A percentile compares a stretch with the other conserved stretches of the same genome.
Evolutionary conservation across 495 filamentous ascomycete genomes (phyloP).

Genomic region (Podospora didyma): DNA sequence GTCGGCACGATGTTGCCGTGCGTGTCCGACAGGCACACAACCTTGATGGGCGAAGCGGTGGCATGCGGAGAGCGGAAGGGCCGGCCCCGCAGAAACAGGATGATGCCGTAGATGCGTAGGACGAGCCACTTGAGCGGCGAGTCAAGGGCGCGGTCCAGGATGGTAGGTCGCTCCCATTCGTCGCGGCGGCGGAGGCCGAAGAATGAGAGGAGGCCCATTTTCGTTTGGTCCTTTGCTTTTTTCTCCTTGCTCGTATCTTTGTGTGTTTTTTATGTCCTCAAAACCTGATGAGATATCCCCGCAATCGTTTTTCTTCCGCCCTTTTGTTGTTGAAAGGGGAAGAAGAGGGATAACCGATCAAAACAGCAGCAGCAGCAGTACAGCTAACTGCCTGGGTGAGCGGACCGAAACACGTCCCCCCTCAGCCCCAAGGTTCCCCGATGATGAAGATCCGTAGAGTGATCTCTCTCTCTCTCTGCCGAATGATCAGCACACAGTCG

Average conservation of each 20-base stretch:
- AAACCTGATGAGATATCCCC: too few relatives aligned
- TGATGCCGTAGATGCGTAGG: constrained; percentile 51
- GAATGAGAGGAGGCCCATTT: constrained; percentile 31
- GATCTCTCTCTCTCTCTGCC: too few relatives aligned
- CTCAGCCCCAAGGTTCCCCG: too few relatives aligned
- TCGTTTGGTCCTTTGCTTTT: constrained; percentile 9
- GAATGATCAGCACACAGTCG: too few relatives aligned
- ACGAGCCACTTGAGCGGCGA: constrained; percentile 49
- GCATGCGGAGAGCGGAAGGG: constrained; percentile 51
- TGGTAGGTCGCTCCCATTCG: constrained; percentile 48
- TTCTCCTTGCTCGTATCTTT: neutral
- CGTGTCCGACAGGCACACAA: constrained; percentile 91
- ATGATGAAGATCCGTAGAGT: too few relatives aligned
- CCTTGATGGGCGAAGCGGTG: constrained; percentile 53
- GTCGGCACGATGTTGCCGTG: constrained; percentile 55
- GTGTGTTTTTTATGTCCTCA: too few relatives aligned
- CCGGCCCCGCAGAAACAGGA: constrained; percentile 60
- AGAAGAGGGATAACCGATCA: neutral
- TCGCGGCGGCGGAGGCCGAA: constrained; percentile 35
- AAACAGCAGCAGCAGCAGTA: neutral
- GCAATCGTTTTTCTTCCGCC: too few relatives aligned
- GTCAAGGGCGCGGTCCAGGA: constrained; percentile 41
- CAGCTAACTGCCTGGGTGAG: neutral
- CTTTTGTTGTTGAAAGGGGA: too few relatives aligned
- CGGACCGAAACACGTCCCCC: neutral